Evolutionary conservation across 176 grass and related monocot genomes (phyloP).

Genomic region (Triticum timopheevii): DNA sequence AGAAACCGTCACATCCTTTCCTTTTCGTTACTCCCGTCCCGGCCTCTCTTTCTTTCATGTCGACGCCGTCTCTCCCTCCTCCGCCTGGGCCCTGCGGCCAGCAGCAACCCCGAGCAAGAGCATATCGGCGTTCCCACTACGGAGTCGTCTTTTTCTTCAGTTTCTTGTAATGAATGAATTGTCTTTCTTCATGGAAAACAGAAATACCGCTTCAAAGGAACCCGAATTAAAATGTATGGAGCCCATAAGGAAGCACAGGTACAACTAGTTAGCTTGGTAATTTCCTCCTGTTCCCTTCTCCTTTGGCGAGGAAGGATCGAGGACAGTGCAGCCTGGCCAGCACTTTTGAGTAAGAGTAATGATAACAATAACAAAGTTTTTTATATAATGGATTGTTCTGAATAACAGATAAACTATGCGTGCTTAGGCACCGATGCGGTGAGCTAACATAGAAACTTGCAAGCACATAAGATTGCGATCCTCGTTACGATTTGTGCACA

Average conservation of each 20-base stretch:
- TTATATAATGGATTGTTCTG: too few species aligned
- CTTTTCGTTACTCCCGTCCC: not conserved
- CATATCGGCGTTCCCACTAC: conserved; percentile 22
- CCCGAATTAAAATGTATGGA: not conserved
- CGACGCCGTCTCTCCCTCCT: not conserved
- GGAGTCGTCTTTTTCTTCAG: not conserved
- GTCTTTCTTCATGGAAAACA: too few species aligned
- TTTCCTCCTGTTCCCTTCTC: not conserved
- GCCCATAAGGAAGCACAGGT: not conserved
- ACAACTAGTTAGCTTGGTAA: not conserved
- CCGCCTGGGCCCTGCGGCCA: not conserved
- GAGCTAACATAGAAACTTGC: not conserved
- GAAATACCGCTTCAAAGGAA: not conserved
- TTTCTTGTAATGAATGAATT: too few species aligned
- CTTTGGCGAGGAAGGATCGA: not conserved
- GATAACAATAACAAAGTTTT: too few species aligned
- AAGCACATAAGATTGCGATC: not conserved
- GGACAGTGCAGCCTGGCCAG: not conserved
- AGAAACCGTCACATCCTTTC: not conserved
- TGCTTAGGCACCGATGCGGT: too few species aligned
- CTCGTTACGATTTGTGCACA: not conserved
- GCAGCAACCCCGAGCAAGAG: not conserved
- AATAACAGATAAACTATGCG: not conserved
- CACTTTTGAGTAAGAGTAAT: not conserved
- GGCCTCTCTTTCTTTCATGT: not conserved